A percentile compares a stretch with the other conserved stretches of the same genome.
Evolutionary conservation across 2,329 filamentous ascomycete genomes (phyloP).

Genomic region (Coniochaeta hoffmannii): DNA sequence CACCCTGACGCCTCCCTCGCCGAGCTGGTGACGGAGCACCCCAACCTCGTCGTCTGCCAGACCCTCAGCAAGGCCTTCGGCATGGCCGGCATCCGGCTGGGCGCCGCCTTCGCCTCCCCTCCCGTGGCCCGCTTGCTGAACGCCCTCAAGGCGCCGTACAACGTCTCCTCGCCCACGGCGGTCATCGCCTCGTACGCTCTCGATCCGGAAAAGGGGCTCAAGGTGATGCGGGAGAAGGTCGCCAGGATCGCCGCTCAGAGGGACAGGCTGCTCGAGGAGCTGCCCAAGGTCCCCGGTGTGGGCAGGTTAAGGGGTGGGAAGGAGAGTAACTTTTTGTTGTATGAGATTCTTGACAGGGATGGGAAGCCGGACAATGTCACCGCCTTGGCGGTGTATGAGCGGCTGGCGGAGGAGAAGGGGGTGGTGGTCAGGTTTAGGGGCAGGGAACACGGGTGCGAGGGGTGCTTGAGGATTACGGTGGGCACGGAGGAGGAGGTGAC

Average conservation of each 20-base stretch:
- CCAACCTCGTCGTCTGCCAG: conserved; percentile 96
- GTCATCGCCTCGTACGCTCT: conserved; percentile 72
- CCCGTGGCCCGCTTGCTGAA: conserved; percentile 77
- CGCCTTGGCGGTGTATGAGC: conserved; percentile 76
- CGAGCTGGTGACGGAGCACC: conserved; percentile 86
- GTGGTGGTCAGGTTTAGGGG: conserved; percentile 93
- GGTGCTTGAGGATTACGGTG: conserved; percentile 85
- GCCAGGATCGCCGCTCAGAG: conserved; percentile 68
- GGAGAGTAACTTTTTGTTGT: conserved; percentile 83
- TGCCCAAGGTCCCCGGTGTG: conserved; percentile 70
- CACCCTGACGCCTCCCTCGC: conserved; percentile 70
- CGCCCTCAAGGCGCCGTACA: conserved; percentile 92
- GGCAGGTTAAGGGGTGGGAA: conserved; percentile 74
- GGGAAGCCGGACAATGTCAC: conserved; percentile 72
- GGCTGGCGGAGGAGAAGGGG: conserved; percentile 74
- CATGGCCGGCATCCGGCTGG: conserved; percentile 85
- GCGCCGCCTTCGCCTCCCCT: conserved; percentile 71
- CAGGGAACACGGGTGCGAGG: conserved; percentile 82
- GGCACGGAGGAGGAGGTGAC: conserved; percentile 84
- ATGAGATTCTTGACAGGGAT: conserved; percentile 69
- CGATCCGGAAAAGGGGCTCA: conserved; percentile 51
- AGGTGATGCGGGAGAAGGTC: conserved; percentile 64
- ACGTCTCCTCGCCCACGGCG: conserved; percentile 82
- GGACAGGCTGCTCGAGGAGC: conserved; percentile 63
- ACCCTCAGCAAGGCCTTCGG: conserved; percentile 98